Conservation (phyloP, 192 early-diverging fungal genomes). For the Coemansia sp. region DNA sequence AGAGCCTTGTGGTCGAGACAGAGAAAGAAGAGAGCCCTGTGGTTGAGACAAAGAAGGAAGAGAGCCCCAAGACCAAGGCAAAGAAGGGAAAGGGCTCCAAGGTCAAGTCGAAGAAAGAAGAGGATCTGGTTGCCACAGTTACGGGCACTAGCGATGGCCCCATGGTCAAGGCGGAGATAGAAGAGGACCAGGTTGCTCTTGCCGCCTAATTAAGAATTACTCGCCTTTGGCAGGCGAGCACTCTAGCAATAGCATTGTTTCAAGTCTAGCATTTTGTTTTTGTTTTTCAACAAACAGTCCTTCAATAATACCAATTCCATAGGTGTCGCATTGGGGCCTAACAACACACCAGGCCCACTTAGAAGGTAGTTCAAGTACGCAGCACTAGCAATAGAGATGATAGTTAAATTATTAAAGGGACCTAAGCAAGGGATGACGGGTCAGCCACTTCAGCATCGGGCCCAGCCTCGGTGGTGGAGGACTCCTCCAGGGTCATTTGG, state of each 20-base stretch:
- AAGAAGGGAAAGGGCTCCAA: too few relatives aligned
- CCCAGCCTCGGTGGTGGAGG: not conserved
- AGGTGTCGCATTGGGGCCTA: not conserved
- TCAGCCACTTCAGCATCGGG: not conserved
- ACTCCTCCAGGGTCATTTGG: slow-evolving; percentile 19
- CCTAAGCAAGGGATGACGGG: not conserved
- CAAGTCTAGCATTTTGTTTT: too few relatives aligned
- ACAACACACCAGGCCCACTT: not conserved
- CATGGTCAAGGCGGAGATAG: not conserved
- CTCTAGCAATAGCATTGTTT: not conserved
- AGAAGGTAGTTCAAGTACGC: not conserved
- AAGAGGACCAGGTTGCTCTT: not conserved
- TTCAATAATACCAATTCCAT: not conserved
- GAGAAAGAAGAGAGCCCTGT: not conserved
- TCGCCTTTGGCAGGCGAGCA: not conserved
- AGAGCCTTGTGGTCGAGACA: not conserved
- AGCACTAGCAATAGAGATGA: not conserved
- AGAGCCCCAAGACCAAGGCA: too few relatives aligned
- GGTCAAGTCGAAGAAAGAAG: too few relatives aligned
- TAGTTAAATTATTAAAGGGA: not conserved
- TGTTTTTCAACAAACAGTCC: not conserved
- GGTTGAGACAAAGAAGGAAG: too few relatives aligned
- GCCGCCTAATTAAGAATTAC: not conserved
- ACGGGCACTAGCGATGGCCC: too few relatives aligned
- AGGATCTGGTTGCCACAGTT: not conserved